A percentile compares a stretch with the other conserved stretches of the same genome.
Evolutionary conservation across 2,329 filamentous ascomycete genomes (phyloP).

Genomic region (Ascochyta rabiei): DNA sequence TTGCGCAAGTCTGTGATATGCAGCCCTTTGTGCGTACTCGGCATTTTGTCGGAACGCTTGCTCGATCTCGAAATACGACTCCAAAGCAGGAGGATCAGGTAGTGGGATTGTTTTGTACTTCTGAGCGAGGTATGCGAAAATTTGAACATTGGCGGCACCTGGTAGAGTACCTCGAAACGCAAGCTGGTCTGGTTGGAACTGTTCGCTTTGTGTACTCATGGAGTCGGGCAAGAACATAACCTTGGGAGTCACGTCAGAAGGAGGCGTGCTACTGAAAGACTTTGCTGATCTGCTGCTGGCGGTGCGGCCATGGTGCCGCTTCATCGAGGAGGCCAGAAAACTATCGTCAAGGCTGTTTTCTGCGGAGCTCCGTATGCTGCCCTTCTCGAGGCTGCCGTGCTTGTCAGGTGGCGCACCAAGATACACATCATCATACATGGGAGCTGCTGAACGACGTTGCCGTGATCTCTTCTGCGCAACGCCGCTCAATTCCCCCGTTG

Average conservation of each 20-base stretch:
- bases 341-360: slow-evolving; percentile 65
- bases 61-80: slow-evolving; percentile 44
- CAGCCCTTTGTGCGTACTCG: slow-evolving; percentile 57
- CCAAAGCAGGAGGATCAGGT: slow-evolving; percentile 46
- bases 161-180: slow-evolving; percentile 58
- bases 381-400: slow-evolving; percentile 54
- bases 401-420: slow-evolving; percentile 52
- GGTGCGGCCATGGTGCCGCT: slow-evolving; percentile 54
- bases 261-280: slow-evolving; percentile 61
- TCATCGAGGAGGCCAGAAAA: slow-evolving; percentile 57
- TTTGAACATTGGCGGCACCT: slow-evolving; percentile 47
- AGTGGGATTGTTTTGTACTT: slow-evolving; percentile 52
- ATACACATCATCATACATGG: slow-evolving; percentile 49
- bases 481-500: slow-evolving; percentile 61
- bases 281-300: slow-evolving; percentile 57
- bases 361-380: slow-evolving; percentile 57
- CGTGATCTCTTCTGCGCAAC: slow-evolving; percentile 60
- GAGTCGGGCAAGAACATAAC: slow-evolving; percentile 60
- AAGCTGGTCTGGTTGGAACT: slow-evolving; percentile 51
- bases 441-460: slow-evolving; percentile 49
- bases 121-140: slow-evolving; percentile 52
- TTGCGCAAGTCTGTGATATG: slow-evolving; percentile 60
- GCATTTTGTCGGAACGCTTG: slow-evolving; percentile 61
- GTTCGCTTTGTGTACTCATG: slow-evolving; percentile 51
- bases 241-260: slow-evolving; percentile 53